These are phyloP conservation scores for Macrolepiota albuminosa DNA, from an alignment of 768 basidiomycete species.

Conservation along the genomic window DNA sequence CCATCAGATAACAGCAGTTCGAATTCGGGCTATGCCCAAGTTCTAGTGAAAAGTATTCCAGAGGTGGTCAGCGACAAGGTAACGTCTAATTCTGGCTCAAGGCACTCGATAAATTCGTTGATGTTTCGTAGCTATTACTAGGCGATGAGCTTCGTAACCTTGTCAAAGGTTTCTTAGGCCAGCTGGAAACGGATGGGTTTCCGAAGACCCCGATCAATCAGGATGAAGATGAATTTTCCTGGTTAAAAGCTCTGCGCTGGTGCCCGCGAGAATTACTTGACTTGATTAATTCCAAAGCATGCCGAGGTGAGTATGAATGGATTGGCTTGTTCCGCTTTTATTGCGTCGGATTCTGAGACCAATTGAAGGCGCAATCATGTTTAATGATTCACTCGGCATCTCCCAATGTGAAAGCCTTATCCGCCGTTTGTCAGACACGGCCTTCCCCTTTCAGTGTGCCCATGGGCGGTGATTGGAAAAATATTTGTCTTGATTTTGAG, in stretches of 20 bases:
- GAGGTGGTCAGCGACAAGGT: constrained; percentile 74
- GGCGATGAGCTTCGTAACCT: constrained; percentile 73
- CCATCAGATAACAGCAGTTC: constrained; percentile 21
- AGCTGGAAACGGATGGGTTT: constrained; percentile 45
- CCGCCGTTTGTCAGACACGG: constrained; percentile 58
- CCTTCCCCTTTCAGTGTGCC: constrained; percentile 93
- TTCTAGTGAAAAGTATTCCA: constrained; percentile 60
- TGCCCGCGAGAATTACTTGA: constrained; percentile 83
- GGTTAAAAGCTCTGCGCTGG: constrained; percentile 73
- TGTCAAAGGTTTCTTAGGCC: constrained; percentile 66
- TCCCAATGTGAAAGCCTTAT: constrained; percentile 73
- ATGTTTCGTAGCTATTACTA: constrained; percentile 45
- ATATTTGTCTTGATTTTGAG: not conserved
- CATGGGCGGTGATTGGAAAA: constrained; percentile 68
- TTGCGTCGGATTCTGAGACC: not conserved
- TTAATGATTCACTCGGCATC: constrained; percentile 72
- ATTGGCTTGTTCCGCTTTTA: not conserved
- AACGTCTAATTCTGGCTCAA: constrained; percentile 27
- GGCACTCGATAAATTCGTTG: not conserved
- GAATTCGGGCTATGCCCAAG: constrained; percentile 54
- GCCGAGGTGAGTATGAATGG: constrained; percentile 59
- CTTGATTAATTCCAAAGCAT: constrained; percentile 92
- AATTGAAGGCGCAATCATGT: constrained; percentile 88
- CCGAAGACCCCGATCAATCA: not conserved
- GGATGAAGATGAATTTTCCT: constrained; percentile 31